Base-by-base conservation (phyloP, 208 protist species). In the Wallacemonas rigidus region DNA sequence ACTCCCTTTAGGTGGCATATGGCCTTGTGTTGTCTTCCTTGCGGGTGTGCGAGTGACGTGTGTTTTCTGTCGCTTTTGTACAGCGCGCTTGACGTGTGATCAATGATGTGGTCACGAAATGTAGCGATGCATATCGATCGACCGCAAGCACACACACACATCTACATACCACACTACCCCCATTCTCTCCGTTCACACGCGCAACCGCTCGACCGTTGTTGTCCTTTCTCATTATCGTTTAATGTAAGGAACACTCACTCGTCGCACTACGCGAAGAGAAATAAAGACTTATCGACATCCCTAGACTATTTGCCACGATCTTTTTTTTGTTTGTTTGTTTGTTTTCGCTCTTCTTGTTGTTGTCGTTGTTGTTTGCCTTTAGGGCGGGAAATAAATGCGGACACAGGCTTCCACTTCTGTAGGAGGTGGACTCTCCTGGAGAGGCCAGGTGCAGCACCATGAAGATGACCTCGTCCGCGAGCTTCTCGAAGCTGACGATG, bases 381-480 rank as follows among this genome's bases (percentile, higher is more conserved):
- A 26, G 26, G 26, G 26, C 26, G 26, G 0, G 26, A 26, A 26
- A 26, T 26, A 26, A 6, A 50, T 65, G 60, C 41, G 60, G 43
- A 50, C 41, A 12, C 41, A 65, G 17, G 41, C 60, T 8, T 7
- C 60, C 60, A 3, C 40, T 50, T 50, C 45, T 14, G 12, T 12
- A 50, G 45, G 8, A 47, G 11, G 35, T 8, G 53, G 15, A n/a
- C 40, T 11, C 9, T 17, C 7, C 17, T 86, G 81, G 81, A 67
- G 67, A 39, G 54, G 71, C 45, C 72, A 77, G 45, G 36, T 83
- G 6, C 74, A 75, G 12, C 35, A 74, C 9, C 76, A 84, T 35
- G 90, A 95, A 60, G 91, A 95, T 0, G 83, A 85, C 9, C 83
- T 95, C 3, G 91, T 95, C 15, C 83, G 82, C 9, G 83, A 91